Conservation (phyloP, 352 stramenopile species). For the Phytophthora multivora region DNA sequence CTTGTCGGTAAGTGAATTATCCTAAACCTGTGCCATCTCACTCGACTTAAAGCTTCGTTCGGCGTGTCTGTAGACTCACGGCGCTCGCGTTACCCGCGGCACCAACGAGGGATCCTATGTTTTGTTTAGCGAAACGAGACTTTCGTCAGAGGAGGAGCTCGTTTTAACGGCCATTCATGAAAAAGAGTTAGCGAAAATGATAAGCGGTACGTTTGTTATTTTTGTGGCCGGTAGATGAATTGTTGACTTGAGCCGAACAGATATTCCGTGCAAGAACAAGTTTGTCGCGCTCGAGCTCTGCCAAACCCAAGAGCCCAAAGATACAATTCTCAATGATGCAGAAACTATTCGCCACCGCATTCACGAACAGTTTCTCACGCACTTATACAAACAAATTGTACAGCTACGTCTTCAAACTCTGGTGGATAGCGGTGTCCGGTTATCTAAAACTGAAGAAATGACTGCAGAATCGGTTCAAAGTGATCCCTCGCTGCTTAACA, state of each 20-base stretch:
- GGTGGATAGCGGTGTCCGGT: constrained; percentile 8
- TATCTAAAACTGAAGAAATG: constrained; percentile 22
- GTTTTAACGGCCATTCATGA: constrained; percentile 69
- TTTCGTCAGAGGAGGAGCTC: constrained; percentile 77
- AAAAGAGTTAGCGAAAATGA: constrained; percentile 57
- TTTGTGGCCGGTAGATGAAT: not conserved
- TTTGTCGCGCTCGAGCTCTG: constrained; percentile 72
- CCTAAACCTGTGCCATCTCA: too few species aligned
- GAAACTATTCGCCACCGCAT: constrained; percentile 53
- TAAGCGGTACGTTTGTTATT: constrained; percentile 43
- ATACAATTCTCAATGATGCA: constrained; percentile 38
- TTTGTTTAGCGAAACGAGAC: constrained; percentile 66
- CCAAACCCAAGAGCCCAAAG: constrained; percentile 55
- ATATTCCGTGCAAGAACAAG: constrained; percentile 70
- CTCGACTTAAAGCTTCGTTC: not conserved
- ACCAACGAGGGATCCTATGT: constrained; percentile 70
- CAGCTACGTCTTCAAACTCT: constrained; percentile 20
- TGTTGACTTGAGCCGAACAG: constrained; percentile 23
- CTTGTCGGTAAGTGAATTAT: constrained; percentile 45
- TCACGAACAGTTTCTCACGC: constrained; percentile 41
- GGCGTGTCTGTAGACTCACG: constrained; percentile 55
- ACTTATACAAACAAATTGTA: constrained; percentile 40
- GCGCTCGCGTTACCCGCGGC: constrained; percentile 58
- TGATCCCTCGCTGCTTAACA: constrained; percentile 35
- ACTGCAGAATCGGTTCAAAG: constrained; percentile 25